Conservation (phyloP, 2,329 filamentous ascomycete genomes). For the Aspergillus puulaauensis region DNA sequence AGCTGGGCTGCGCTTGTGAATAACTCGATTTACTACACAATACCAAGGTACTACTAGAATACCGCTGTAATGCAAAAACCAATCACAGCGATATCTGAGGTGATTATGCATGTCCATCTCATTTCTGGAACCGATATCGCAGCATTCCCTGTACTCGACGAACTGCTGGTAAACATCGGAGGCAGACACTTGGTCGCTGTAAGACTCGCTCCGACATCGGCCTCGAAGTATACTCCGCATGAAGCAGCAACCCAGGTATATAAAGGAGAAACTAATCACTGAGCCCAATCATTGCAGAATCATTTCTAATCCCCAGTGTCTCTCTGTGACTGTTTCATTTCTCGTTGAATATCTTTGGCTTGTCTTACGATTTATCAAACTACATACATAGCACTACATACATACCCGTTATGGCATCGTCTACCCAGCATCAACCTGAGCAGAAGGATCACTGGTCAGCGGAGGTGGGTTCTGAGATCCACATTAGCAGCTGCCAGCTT, state of each 20-base stretch:
- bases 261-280: background rate
- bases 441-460: constrained; percentile 40
- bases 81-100: constrained; percentile 28
- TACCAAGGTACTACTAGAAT: too few relatives aligned
- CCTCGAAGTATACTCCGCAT: background rate
- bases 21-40: too few relatives aligned
- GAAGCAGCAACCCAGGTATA: background rate
- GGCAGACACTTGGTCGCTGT: background rate
- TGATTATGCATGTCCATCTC: too few relatives aligned
- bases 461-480: constrained; percentile 24
- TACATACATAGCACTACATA: background rate
- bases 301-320: background rate
- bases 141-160: background rate
- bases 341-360: background rate
- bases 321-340: background rate
- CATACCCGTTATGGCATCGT: background rate
- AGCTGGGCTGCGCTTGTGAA: too few relatives aligned
- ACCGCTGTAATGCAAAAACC: constrained; percentile 24
- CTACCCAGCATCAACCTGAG: background rate
- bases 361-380: background rate
- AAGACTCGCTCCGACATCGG: background rate
- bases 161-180: too few relatives aligned
- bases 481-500: too few relatives aligned
- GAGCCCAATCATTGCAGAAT: background rate
- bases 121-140: background rate